Evolutionary conservation across 2,329 filamentous ascomycete genomes (phyloP).

Genomic region (Xylaria arbuscula): DNA sequence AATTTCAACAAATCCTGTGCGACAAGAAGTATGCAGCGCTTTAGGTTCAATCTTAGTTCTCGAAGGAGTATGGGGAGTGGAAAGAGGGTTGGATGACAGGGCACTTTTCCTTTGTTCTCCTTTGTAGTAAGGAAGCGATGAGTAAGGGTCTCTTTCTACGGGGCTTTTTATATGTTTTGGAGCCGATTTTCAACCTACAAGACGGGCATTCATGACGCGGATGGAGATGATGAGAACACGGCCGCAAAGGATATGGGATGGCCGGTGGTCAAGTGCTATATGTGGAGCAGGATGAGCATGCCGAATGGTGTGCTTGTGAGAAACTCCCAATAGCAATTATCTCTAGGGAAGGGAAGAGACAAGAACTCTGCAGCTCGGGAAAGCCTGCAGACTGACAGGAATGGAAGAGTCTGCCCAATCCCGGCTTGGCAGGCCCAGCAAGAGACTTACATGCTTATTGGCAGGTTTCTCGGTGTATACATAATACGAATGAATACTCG

Average conservation of each 20-base stretch:
- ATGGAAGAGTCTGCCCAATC: slow-evolving; percentile 27
- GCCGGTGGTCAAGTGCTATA: slow-evolving; percentile 11
- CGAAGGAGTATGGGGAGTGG: slow-evolving; percentile 14
- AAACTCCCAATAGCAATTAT: slow-evolving; percentile 6
- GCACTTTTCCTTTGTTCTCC: slow-evolving; percentile 30
- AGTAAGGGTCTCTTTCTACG: slow-evolving; percentile 27
- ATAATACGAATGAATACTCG: slow-evolving; percentile 34
- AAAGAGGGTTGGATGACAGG: slow-evolving; percentile 15
- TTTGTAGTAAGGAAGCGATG: slow-evolving; percentile 28
- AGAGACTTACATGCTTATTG: slow-evolving; percentile 7
- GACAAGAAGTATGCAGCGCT: slow-evolving; percentile 1
- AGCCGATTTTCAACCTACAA: slow-evolving; percentile 15
- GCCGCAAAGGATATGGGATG: slow-evolving; percentile 30
- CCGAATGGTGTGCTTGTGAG: slow-evolving; percentile 11
- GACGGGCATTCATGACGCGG: slow-evolving; percentile 28
- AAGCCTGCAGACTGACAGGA: slow-evolving; percentile 15
- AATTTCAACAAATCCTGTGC: slow-evolving; percentile 7
- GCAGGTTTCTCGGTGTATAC: slow-evolving; percentile 30
- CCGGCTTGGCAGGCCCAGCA: slow-evolving; percentile 35
- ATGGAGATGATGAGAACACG: slow-evolving; percentile 36
- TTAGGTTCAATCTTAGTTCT: slow-evolving; percentile 7
- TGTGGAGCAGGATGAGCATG: slow-evolving; percentile 19
- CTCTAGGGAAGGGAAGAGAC: slow-evolving; percentile 25
- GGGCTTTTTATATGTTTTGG: slow-evolving; percentile 28
- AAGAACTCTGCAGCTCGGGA: slow-evolving; percentile 12